Evolutionary conservation across 495 filamentous ascomycete genomes (phyloP).

Genomic region (Aspergillus homomorphus): DNA sequence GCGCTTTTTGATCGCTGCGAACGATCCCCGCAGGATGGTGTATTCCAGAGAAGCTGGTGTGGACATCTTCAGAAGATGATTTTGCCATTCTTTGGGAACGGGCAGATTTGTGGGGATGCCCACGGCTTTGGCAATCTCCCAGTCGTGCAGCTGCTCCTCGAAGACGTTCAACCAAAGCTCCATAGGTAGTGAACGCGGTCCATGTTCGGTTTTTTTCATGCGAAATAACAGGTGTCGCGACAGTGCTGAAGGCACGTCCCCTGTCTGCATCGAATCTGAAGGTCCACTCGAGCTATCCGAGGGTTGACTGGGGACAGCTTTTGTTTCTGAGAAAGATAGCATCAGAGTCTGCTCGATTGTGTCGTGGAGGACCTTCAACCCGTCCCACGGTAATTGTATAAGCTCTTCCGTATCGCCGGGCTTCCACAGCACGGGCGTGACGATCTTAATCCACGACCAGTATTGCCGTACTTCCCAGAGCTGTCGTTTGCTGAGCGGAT

Average conservation of each 20-base stretch:
- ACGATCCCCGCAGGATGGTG: conserved; percentile 68
- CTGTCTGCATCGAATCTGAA: conserved; percentile 56
- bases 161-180: conserved; percentile 90
- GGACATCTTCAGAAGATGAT: conserved; percentile 46
- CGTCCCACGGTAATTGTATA: conserved; percentile 60
- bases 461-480: conserved; percentile 73
- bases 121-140: conserved; percentile 80
- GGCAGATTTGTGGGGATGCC: conserved; percentile 73
- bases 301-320: background rate
- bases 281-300: conserved; percentile 4
- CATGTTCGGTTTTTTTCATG: conserved; percentile 22
- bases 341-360: conserved; percentile 57
- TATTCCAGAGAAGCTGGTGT: conserved; percentile 67
- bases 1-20: conserved; percentile 64
- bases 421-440: conserved; percentile 70
- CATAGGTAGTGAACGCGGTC: conserved; percentile 55
- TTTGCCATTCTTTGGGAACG: conserved; percentile 72
- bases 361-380: conserved; percentile 59
- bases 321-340: conserved; percentile 20
- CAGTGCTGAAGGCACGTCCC: conserved; percentile 56
- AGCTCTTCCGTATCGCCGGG: conserved; percentile 53
- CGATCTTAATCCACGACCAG: conserved; percentile 77
- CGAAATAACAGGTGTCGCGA: conserved; percentile 39
- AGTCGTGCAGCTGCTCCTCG: conserved; percentile 72
- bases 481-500: conserved; percentile 79